Percentiles rank a stretch among this genome's conserved stretches.
Evolutionary conservation across 1,284 basidiomycete species (phyloP).

Genomic region (Pseudozyma sp.): DNA sequence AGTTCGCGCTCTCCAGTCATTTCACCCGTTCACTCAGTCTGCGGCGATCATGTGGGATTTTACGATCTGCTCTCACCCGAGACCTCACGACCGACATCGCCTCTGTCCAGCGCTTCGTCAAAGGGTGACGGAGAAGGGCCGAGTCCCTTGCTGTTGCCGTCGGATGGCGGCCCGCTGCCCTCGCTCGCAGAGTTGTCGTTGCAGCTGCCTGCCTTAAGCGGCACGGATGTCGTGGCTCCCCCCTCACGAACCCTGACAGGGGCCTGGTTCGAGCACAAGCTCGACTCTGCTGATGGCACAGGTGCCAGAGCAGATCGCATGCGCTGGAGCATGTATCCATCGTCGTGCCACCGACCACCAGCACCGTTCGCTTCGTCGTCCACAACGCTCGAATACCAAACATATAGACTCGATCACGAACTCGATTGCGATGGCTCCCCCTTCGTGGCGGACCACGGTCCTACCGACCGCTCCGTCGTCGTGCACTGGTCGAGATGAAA

Average conservation of each 20-base stretch:
- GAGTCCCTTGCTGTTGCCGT: slow-evolving; percentile 27
- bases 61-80: slow-evolving; percentile 35
- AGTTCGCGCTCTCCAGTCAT: slow-evolving; percentile 27
- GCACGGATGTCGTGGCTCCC: background rate
- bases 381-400: background rate
- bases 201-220: slow-evolving; percentile 20
- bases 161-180: slow-evolving; percentile 22
- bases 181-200: slow-evolving; percentile 35
- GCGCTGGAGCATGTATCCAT: slow-evolving; percentile 30
- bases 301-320: slow-evolving; percentile 30
- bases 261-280: slow-evolving; percentile 34
- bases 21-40: slow-evolving; percentile 30
- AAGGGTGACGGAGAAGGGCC: slow-evolving; percentile 34
- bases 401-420: slow-evolving; percentile 6
- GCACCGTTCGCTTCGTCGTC: slow-evolving; percentile 11
- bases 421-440: slow-evolving; percentile 7
- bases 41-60: slow-evolving; percentile 14
- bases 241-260: slow-evolving; percentile 14
- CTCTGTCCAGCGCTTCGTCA: slow-evolving; percentile 38
- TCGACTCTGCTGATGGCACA: background rate
- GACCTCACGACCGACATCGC: slow-evolving; percentile 39
- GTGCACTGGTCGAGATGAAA: slow-evolving; percentile 41
- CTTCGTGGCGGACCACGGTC: background rate
- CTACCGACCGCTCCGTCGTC: slow-evolving; percentile 24
- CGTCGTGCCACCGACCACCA: slow-evolving; percentile 4